Percentiles rank a stretch among this genome's conserved stretches.
Conservation (phyloP, 108 stramenopile genomes). For the Cylindrotheca fusiformis region DNA sequence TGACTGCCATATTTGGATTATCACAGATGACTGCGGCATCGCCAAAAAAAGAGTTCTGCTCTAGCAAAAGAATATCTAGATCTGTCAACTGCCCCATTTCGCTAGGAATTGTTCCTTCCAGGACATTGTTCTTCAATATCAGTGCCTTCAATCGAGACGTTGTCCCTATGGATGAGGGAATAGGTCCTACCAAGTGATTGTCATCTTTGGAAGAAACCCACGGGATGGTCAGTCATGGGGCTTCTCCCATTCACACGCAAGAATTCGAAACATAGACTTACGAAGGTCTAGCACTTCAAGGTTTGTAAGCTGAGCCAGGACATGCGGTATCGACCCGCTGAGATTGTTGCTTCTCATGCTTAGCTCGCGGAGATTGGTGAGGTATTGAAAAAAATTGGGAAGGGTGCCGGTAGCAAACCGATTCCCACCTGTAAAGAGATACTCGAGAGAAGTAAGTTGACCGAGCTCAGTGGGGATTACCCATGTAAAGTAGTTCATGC, state of each 20-base stretch:
- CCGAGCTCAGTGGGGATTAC: conserved; percentile 8
- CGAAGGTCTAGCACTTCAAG: conserved; percentile 25
- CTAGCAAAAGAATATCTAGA: conserved; percentile 8
- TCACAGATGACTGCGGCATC: neutral
- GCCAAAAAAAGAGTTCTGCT: conserved; percentile 15
- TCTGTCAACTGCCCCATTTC: conserved; percentile 25
- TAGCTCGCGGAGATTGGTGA: conserved; percentile 33
- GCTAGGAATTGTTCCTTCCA: conserved; percentile 45
- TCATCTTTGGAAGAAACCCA: conserved; percentile 12
- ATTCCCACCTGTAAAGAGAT: conserved; percentile 24
- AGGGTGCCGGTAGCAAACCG: conserved; percentile 5
- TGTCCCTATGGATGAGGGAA: conserved; percentile 24
- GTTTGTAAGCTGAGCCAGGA: conserved; percentile 14
- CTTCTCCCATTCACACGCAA: no score
- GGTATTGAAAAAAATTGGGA: conserved; percentile 12
- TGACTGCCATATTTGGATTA: neutral
- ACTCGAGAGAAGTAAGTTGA: conserved; percentile 5
- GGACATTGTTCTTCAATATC: conserved; percentile 12
- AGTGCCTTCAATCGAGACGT: conserved; percentile 16
- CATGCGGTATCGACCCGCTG: conserved; percentile 19
- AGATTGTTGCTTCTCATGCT: conserved; percentile 10
- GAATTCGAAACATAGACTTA: no score
- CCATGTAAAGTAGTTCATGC: conserved; percentile 8
- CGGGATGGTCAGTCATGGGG: no score
- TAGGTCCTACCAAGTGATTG: conserved; percentile 33